Conservation (phyloP, 768 basidiomycete genomes). For the Albatrellus ellisii region DNA sequence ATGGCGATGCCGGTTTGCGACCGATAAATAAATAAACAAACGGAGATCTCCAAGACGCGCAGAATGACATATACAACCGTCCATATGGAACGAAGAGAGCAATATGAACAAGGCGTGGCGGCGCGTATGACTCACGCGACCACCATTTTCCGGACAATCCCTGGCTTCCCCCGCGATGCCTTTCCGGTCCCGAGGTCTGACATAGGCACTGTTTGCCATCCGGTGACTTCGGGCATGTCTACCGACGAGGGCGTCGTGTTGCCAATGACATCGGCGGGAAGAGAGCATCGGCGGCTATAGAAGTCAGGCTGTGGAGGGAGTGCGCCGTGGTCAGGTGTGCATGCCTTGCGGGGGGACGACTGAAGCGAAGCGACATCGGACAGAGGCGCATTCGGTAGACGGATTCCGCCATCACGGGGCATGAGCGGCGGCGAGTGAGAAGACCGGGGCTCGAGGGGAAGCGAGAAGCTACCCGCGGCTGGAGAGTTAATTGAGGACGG, state of each 20-base stretch:
- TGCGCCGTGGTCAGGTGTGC: slow-evolving; percentile 14
- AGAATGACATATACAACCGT: slow-evolving; percentile 4
- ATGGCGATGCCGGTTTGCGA: slow-evolving; percentile 12
- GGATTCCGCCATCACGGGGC: slow-evolving; percentile 43
- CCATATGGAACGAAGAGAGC: background rate
- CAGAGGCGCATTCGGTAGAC: slow-evolving; percentile 61
- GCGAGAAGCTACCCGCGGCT: slow-evolving; percentile 41
- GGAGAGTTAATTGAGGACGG: slow-evolving; percentile 62
- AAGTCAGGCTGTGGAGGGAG: slow-evolving; percentile 13
- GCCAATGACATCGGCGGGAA: slow-evolving; percentile 12
- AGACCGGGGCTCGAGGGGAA: slow-evolving; percentile 33
- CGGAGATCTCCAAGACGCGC: slow-evolving; percentile 10
- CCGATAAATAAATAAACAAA: slow-evolving; percentile 15
- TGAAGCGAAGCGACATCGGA: slow-evolving; percentile 49
- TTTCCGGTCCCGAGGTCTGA: slow-evolving; percentile 16
- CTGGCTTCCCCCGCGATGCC: slow-evolving; percentile 14
- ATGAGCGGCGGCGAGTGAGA: slow-evolving; percentile 22
- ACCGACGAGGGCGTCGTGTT: slow-evolving; percentile 1
- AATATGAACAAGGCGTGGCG: background rate
- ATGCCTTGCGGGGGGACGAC: slow-evolving; percentile 19
- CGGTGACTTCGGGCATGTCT: slow-evolving; percentile 21
- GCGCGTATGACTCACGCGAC: slow-evolving; percentile 12
- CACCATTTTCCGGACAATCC: slow-evolving; percentile 15
- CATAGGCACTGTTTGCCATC: slow-evolving; percentile 23
- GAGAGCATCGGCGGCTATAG: slow-evolving; percentile 17